A percentile compares a stretch with the other conserved stretches of the same genome.
phyloP scores from a whole-genome alignment of 2,329 filamentous ascomycete genomes.

The Davidsoniella australis region DNA sequence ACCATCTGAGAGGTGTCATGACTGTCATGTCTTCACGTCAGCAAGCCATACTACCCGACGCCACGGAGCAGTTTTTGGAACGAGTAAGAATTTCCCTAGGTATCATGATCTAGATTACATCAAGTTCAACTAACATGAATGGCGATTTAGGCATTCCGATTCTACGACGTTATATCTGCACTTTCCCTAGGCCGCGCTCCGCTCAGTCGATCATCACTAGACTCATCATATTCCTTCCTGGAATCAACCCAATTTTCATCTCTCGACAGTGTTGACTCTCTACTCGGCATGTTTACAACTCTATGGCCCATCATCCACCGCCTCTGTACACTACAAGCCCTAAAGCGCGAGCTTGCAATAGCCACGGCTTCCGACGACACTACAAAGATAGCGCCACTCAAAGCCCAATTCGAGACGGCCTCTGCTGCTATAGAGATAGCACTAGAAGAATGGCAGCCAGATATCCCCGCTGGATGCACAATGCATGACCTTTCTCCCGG shows the following conservation, averaged over 20 bases:
- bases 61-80: conserved; percentile 40
- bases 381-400: conserved; percentile 29
- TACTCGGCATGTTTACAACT: conserved; percentile 44
- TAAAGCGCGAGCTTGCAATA: conserved; percentile 33
- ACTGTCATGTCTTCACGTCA: conserved; percentile 33
- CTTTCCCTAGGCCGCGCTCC: conserved; percentile 39
- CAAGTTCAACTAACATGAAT: not conserved
- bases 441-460: conserved; percentile 38
- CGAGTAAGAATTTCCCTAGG: conserved; percentile 24
- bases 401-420: conserved; percentile 32
- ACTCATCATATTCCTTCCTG: conserved; percentile 30
- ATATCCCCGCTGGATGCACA: conserved; percentile 25
- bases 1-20: conserved; percentile 44
- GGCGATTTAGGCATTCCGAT: conserved; percentile 37
- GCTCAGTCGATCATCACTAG: conserved; percentile 29
- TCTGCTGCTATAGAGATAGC: conserved; percentile 38
- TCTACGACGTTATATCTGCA: conserved; percentile 48
- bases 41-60: conserved; percentile 22
- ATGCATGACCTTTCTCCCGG: conserved; percentile 12
- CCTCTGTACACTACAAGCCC: conserved; percentile 35
- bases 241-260: conserved; percentile 27
- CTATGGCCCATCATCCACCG: conserved; percentile 47
- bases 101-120: not conserved
- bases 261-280: conserved; percentile 36
- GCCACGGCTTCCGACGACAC: conserved; percentile 26